Base-by-base conservation (phyloP, 225 moss, liverwort and hornwort genomes). In the Pseudoscleropodium purum region DNA sequence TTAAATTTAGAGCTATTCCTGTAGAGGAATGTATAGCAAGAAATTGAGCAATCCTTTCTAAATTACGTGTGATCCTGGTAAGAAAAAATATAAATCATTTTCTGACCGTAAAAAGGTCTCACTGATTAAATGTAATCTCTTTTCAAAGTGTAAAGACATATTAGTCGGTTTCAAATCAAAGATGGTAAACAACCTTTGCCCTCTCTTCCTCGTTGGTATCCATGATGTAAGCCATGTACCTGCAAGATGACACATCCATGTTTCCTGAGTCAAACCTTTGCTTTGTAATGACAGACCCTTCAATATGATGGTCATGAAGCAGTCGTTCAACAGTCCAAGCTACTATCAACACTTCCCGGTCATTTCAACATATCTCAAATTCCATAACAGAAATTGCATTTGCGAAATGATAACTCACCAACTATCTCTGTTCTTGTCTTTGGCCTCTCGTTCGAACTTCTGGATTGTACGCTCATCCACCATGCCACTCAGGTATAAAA, bases 161-260 rank as follows among this genome's bases (percentile, higher is more conserved):
- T 15, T 33, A 21, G 68, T 62, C 45, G 75, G 59, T 47, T 65
- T 73, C 80, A n/a, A n/a, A 75, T 83, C 39, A 31, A 19, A 75
- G 39, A 62, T 39, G 49, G 84, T 57, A 18, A 54, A 64, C 75
- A 75, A 98, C 98, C 98, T 99, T 97, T 52, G 96, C 96, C 79
- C 99, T 94, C 94, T 99, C 99, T 83, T 99, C 99, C 80, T 96
- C 97, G 86, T 99, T 99, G 67, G 96, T 99, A 74, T 99, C 99
- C 99, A 99, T 99, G 86, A 99, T 99, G 85, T 99, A 99, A 13
- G 99, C 99, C 99, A 99, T 97, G 72, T 99, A 99, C 98, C 97
- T 98, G 91, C 88, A 68, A 78, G 30, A 85, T 37, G 69, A 31
- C 74, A 88, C 29, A 84, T 88, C 75, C 90, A 70, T 49, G 60